Percentiles rank a stretch among this genome's conserved stretches.
These are phyloP conservation scores for Hymenoscyphus repandus DNA, from an alignment of 2,329 filamentous ascomycete genomes.

Conservation along the genomic window DNA sequence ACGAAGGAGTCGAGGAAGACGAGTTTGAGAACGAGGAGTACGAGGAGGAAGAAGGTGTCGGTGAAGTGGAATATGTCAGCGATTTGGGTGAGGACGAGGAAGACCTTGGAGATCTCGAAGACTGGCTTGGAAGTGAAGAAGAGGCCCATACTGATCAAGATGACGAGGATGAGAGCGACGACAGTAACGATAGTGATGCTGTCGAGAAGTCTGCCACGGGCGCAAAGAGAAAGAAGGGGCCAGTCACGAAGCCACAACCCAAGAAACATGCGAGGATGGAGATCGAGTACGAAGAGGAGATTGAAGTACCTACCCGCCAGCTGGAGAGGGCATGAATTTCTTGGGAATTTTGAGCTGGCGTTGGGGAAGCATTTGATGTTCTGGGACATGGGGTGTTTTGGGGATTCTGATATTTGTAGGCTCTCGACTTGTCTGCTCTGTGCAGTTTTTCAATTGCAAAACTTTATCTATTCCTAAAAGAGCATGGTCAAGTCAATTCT, in stretches of 20 bases:
- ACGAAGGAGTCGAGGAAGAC: conserved; percentile 81
- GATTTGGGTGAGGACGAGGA: conserved; percentile 83
- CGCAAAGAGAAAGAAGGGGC: conserved; percentile 42
- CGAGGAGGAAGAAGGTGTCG: conserved; percentile 57
- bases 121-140: conserved; percentile 77
- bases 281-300: conserved; percentile 75
- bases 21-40: conserved; percentile 6
- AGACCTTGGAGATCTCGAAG: conserved; percentile 75
- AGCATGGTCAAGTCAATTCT: too few relatives aligned
- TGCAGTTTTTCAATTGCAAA: too few relatives aligned
- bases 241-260: conserved; percentile 32
- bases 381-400: not conserved
- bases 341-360: not conserved
- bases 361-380: conserved; percentile 2
- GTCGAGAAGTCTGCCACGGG: conserved; percentile 52
- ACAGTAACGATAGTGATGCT: conserved; percentile 45
- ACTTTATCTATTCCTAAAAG: too few relatives aligned
- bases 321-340: conserved; percentile 9
- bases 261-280: conserved; percentile 46
- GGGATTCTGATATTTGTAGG: too few relatives aligned
- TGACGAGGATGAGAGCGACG: conserved; percentile 51
- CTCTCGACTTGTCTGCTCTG: too few relatives aligned
- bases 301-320: conserved; percentile 37
- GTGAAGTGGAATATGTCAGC: conserved; percentile 85
- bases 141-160: conserved; percentile 40